phyloP scores from a whole-genome alignment of 2,329 filamentous ascomycete species.

The Xylariales sp. region DNA sequence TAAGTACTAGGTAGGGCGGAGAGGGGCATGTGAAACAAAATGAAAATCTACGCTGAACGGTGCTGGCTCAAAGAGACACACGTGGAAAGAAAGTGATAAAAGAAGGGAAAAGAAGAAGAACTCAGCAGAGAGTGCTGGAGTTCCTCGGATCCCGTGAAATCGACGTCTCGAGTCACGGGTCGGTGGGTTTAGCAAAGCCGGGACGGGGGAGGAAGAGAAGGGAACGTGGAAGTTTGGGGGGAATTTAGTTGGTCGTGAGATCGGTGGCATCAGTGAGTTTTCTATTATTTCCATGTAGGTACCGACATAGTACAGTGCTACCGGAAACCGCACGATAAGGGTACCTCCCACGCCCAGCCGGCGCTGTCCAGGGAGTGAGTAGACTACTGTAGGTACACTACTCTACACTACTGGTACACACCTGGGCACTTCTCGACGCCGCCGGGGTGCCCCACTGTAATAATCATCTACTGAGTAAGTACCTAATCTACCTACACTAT shows the following conservation, averaged over 20 bases:
- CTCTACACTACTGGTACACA: no score
- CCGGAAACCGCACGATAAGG: constrained; percentile 23
- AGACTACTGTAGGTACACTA: not conserved
- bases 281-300: constrained; percentile 28
- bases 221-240: constrained; percentile 29
- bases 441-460: constrained; percentile 22
- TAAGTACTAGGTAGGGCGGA: constrained; percentile 10
- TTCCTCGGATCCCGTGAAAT: constrained; percentile 26
- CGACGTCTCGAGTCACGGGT: constrained; percentile 35
- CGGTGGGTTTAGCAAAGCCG: constrained; percentile 34
- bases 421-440: not conserved
- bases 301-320: constrained; percentile 13
- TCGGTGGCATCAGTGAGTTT: constrained; percentile 28
- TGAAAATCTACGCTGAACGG: constrained; percentile 21
- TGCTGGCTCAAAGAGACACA: constrained; percentile 25
- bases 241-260: constrained; percentile 20
- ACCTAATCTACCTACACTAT: no score
- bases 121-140: constrained; percentile 21
- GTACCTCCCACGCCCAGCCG: not conserved
- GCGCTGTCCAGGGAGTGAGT: no score
- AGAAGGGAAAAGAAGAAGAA: constrained; percentile 10
- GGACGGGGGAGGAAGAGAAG: constrained; percentile 30
- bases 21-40: constrained; percentile 28
- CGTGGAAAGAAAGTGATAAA: constrained; percentile 10
- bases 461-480: not conserved